Base-by-base conservation (phyloP, 2,329 filamentous ascomycete species). In the Zymoseptoria crescenta region DNA sequence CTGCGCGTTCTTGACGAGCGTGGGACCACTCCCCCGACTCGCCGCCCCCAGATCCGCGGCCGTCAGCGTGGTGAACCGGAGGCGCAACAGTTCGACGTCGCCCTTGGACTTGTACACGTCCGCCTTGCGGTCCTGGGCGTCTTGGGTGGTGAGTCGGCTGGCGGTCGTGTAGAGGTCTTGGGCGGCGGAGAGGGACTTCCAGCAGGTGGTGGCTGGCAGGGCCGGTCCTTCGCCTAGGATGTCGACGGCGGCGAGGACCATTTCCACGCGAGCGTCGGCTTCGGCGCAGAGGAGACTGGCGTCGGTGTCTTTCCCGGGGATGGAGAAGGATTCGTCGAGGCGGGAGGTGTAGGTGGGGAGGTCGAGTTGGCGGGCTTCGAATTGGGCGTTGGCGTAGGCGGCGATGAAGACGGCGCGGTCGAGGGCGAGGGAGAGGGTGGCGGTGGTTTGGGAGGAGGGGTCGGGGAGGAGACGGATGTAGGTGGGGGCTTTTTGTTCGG, bases 341-440 rank as follows among this genome's bases (percentile, higher is more conserved):
- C 74, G 68, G 28, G 67, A 66, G n/a, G 80, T 74, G 70, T 86
- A 86, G n/a, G 79, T 80, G 48, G 75, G 69, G 20, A 80, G 67
- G 49, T 82, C 77, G 56, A 80, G 79, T 54, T 75, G 71, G 41
- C 76, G 76, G 54, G 73, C 75, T 45, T 80, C 79, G 68, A 83
- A 87, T 54, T 81, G 77, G 1, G 81, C 76, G 62, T 86, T 83
- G 8, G 81, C 78, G 52, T 86, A 70, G 4, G 80, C 79, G 52
- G 79, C 78, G 16, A 80, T 72, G 69, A 87, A 86, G 54, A 77
- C 81, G 7, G 83, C 83, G 27, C 77, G 75, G 4, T 80, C 79
- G 24, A 87, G 74, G 2, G 76, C 73, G 20, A 81, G 77, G 3
- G 80, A 73, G 67, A 72, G 59, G 62, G 70, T 57, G 3, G 72